A percentile compares a stretch with the other conserved stretches of the same genome.
These are phyloP conservation scores for Kwoniella shandongensis DNA, from an alignment of 768 basidiomycete species.

Conservation along the genomic window DNA sequence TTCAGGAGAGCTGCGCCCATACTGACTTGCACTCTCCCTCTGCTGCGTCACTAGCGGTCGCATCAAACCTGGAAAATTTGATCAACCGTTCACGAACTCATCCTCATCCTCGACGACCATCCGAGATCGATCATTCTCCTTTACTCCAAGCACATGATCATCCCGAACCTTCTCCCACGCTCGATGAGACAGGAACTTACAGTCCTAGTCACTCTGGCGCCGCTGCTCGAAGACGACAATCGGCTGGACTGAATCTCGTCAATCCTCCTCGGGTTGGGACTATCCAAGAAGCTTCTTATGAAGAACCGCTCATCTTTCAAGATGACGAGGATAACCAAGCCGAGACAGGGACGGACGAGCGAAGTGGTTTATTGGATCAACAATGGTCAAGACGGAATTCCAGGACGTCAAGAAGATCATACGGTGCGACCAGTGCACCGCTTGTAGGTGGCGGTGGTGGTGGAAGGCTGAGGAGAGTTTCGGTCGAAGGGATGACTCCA, in stretches of 20 bases:
- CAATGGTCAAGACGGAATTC: slow-evolving; percentile 13
- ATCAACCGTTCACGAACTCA: slow-evolving; percentile 41
- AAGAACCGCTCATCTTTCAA: slow-evolving; percentile 34
- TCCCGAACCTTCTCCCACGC: slow-evolving; percentile 10
- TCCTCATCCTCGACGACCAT: slow-evolving; percentile 35
- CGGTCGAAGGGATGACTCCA: slow-evolving; percentile 8
- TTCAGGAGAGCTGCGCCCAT: background rate
- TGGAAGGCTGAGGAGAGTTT: slow-evolving; percentile 4
- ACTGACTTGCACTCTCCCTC: background rate
- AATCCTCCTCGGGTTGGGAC: slow-evolving; percentile 22
- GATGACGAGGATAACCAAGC: slow-evolving; percentile 35
- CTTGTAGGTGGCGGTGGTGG: slow-evolving; percentile 6
- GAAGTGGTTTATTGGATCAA: slow-evolving; percentile 15
- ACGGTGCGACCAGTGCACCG: slow-evolving; percentile 28
- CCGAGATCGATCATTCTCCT: slow-evolving; percentile 1
- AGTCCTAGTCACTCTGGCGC: slow-evolving; percentile 1
- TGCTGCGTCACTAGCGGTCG: slow-evolving; percentile 31
- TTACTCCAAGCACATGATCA: background rate
- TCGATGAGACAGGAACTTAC: slow-evolving; percentile 6
- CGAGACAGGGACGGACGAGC: slow-evolving; percentile 21
- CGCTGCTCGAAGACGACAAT: slow-evolving; percentile 11
- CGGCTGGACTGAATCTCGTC: background rate
- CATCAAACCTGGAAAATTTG: slow-evolving; percentile 46
- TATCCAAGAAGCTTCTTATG: slow-evolving; percentile 34
- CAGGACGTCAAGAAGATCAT: slow-evolving; percentile 17